Base-by-base conservation (phyloP, 108 stramenopile species). In the Bacterosira constricta region DNA sequence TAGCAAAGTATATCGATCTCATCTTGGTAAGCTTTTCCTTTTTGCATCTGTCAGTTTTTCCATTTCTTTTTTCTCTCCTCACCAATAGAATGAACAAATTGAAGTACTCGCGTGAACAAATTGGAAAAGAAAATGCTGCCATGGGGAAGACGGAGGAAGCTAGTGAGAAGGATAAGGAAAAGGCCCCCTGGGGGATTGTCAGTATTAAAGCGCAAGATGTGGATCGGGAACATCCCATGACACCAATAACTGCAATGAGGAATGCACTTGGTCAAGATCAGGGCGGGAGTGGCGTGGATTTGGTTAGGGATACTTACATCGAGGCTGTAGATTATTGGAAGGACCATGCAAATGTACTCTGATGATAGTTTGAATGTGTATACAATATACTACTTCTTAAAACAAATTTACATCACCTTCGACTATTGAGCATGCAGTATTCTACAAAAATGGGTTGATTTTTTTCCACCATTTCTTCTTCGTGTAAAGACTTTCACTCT, bases 201-300 rank as follows among this genome's bases (percentile, higher is more conserved):
- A 91, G 90, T 49, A 95, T 99, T 63, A 99, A 99, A 75, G 93
- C 97, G 35, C 99, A 99, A 72, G 89, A 94, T 53, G 87, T 92
- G 6, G 89, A 91, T 69, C 61, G 74, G 42, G 99, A 99, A 74
- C 81, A 98, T 6, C 99, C 99, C 42, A 98, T 98, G 97, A 96
- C 92, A 26, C 94, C 98, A 2, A 99, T 99, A 69, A 99, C 99
- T 4, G 93, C 95, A 41, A 97, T 99, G 98, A 69, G 99, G 31
- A 99, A 99, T 83, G 95, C 97, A 15, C 68, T 99, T 61, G 97
- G 98, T 7, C 86, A 90, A 59, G 96, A 96, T 4, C 75, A 99
- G 47, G 99, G 96, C 15, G 97, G 97, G 25, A 88, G 86, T 74
- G 96, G 97, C 25, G 84, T 95, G 6, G 78, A 79, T 6, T 49